These are phyloP conservation scores for Arctium minus DNA, from an alignment of 129 eudicot species.

Conservation along the genomic window DNA sequence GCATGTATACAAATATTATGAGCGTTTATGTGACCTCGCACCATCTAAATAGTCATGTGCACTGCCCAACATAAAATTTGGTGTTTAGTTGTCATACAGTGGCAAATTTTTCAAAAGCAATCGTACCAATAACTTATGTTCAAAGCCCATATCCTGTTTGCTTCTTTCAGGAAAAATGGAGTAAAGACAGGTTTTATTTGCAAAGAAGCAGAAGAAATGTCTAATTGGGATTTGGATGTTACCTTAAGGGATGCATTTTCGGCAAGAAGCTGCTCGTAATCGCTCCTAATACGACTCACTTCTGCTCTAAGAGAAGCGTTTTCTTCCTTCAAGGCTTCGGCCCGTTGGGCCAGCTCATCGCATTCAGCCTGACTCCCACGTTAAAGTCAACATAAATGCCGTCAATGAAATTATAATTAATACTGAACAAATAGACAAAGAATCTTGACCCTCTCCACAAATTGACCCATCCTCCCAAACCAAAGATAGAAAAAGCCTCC, in stretches of 20 bases:
- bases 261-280: slow-evolving; percentile 66
- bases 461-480: no score
- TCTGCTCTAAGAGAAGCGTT: slow-evolving; percentile 76
- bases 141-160: background rate
- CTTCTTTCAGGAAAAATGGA: background rate
- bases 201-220: background rate
- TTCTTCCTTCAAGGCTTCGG: slow-evolving; percentile 74
- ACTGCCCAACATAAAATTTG: background rate
- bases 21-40: background rate
- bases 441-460: background rate
- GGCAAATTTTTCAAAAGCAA: background rate
- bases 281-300: slow-evolving; percentile 60
- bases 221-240: background rate
- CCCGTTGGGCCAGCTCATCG: slow-evolving; percentile 89
- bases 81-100: background rate
- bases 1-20: background rate
- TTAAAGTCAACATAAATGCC: background rate
- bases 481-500: background rate
- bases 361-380: slow-evolving; percentile 69
- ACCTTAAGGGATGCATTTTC: slow-evolving; percentile 86
- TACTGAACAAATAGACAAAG: background rate
- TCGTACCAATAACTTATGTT: background rate
- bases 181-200: background rate
- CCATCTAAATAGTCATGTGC: background rate
- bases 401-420: background rate